phyloP scores from a whole-genome alignment of 2,329 filamentous ascomycete genomes.

The Fusarium paranaense region DNA sequence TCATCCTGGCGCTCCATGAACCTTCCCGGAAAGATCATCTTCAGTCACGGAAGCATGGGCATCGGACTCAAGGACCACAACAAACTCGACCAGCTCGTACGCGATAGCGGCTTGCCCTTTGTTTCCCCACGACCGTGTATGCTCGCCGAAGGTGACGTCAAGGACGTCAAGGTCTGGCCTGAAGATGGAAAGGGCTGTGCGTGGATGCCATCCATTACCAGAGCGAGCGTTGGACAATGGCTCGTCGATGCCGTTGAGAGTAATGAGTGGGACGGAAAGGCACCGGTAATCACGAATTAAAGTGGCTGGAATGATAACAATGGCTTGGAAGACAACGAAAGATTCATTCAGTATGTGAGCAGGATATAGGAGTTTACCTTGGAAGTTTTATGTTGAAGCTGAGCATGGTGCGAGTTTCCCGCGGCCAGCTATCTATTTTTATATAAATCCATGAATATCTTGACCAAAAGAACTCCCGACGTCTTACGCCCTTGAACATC shows the following conservation, averaged over 20 bases:
- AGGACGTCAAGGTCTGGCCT: conserved; percentile 21
- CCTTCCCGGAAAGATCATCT: conserved; percentile 11
- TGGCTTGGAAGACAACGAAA: background rate
- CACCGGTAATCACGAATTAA: conserved; percentile 25
- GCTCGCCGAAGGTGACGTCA: conserved; percentile 14
- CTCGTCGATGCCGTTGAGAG: conserved; percentile 20
- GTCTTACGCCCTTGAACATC: background rate
- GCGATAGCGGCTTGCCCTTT: conserved; percentile 9
- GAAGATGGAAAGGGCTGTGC: conserved; percentile 31
- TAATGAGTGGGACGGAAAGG: conserved; percentile 9
- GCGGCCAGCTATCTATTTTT: no score
- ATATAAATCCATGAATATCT: background rate
- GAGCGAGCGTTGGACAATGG: conserved; percentile 24
- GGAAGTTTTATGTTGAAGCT: background rate
- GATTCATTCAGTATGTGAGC: background rate
- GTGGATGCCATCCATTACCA: conserved; percentile 31
- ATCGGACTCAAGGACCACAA: conserved; percentile 25
- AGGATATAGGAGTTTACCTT: background rate
- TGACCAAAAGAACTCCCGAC: background rate
- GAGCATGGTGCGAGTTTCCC: no score
- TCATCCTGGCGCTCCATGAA: conserved; percentile 30
- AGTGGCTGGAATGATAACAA: background rate
- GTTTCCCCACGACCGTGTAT: conserved; percentile 22
- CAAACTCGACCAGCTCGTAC: conserved; percentile 11
- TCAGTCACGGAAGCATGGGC: conserved; percentile 26